Conservation (phyloP, 345 rosid species). For the Eucalyptus rudis region DNA sequence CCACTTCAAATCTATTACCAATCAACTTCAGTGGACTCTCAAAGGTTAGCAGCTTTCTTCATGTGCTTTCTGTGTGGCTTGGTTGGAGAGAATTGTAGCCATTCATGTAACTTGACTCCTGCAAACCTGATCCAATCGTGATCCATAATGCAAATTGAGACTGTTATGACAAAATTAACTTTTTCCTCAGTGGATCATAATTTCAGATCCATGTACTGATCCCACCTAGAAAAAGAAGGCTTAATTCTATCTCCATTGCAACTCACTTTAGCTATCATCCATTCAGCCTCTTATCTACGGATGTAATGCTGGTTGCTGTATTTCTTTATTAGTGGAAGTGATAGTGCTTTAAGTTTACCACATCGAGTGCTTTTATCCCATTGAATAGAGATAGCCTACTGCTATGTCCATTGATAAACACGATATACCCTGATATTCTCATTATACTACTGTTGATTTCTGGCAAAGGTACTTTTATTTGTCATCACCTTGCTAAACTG, state of each 20-base stretch:
- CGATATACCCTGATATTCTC: not conserved
- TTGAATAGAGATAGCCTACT: not conserved
- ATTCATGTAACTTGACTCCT: not conserved
- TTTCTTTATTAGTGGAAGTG: not conserved
- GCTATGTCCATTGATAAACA: not conserved
- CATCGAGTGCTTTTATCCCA: not conserved
- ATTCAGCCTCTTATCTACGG: not conserved
- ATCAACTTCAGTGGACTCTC: constrained; percentile 50
- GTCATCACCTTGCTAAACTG: not conserved
- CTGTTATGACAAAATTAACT: not conserved
- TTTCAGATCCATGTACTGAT: not conserved
- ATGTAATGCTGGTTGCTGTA: not conserved
- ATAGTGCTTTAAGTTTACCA: not conserved
- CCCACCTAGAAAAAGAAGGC: not conserved
- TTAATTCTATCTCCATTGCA: not conserved
- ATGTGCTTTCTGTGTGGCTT: not conserved
- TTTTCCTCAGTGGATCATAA: not conserved
- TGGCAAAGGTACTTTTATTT: not conserved
- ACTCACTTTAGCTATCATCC: not conserved
- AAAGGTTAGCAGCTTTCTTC: constrained; percentile 11
- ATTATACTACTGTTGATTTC: not conserved
- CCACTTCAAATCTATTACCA: constrained; percentile 45
- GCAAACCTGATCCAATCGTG: not conserved
- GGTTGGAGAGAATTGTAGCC: not conserved
- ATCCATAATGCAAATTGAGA: not conserved